Evolutionary conservation across 345 rosid genomes (phyloP).

Genomic region (Euphorbia tirucalli): DNA sequence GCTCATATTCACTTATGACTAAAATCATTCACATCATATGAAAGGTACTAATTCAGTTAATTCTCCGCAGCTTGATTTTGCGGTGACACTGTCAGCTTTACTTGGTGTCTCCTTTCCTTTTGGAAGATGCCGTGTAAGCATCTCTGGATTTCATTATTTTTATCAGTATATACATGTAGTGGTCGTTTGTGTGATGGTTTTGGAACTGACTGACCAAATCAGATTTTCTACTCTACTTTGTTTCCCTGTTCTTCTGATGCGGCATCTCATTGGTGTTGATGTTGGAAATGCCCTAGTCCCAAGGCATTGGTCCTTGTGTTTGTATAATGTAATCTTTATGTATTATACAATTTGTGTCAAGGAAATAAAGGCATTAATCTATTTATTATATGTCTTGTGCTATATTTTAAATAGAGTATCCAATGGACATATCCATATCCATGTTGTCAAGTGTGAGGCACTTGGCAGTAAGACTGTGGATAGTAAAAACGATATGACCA

Average conservation of each 20-base stretch:
- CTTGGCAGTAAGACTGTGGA: too few relatives aligned
- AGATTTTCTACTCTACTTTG: not conserved
- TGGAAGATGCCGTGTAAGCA: slow-evolving; percentile 97
- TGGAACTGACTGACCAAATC: not conserved
- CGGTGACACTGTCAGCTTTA: slow-evolving; percentile 81
- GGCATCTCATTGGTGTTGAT: not conserved
- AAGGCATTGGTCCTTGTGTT: too few relatives aligned
- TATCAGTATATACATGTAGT: not conserved
- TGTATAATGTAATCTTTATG: too few relatives aligned
- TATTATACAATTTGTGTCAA: too few relatives aligned
- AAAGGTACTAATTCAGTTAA: slow-evolving; percentile 18
- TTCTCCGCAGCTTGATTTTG: slow-evolving; percentile 83
- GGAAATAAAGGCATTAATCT: too few relatives aligned
- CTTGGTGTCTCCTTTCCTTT: slow-evolving; percentile 91
- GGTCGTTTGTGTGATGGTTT: not conserved
- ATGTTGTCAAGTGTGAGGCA: too few relatives aligned
- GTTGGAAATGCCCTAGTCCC: too few relatives aligned
- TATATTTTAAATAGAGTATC: too few relatives aligned
- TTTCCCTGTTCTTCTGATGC: not conserved
- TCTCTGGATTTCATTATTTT: slow-evolving; percentile 30
- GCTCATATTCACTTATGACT: slow-evolving; percentile 11
- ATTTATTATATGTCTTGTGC: too few relatives aligned
- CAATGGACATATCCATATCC: too few relatives aligned
- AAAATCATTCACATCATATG: slow-evolving; percentile 3
- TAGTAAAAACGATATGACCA: too few relatives aligned